These are phyloP conservation scores for Teratosphaeria viscida DNA, from an alignment of 2,329 filamentous ascomycete genomes.

Conservation along the genomic window DNA sequence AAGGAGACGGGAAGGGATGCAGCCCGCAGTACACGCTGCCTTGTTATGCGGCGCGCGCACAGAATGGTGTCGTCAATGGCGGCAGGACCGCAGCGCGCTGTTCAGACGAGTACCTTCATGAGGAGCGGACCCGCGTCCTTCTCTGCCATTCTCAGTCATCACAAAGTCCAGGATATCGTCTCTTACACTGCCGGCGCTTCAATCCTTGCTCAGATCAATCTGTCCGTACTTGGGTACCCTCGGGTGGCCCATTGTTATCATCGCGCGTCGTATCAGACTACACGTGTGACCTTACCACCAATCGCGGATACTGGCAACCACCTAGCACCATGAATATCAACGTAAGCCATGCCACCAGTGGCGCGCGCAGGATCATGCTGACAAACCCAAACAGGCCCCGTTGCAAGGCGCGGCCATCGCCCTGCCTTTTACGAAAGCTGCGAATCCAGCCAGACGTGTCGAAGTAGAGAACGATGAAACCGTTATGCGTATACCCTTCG, in stretches of 20 bases:
- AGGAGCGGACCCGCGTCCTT: not conserved
- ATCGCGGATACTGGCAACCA: not conserved
- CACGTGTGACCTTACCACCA: not conserved
- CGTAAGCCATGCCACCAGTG: not conserved
- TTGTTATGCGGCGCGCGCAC: not conserved
- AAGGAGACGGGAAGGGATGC: not conserved
- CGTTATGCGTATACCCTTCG: constrained; percentile 18
- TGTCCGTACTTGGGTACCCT: not conserved
- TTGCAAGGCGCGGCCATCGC: constrained; percentile 12
- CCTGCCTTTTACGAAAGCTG: constrained; percentile 24
- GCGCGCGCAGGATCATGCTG: not conserved
- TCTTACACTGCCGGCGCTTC: not conserved
- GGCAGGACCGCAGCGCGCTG: not conserved
- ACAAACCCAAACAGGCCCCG: not conserved
- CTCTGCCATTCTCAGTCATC: not conserved
- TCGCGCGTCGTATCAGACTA: not conserved
- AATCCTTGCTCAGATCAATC: not conserved
- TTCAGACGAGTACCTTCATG: not conserved
- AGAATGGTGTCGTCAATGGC: not conserved
- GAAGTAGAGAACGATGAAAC: constrained; percentile 13
- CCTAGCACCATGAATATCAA: not conserved
- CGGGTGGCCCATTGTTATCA: not conserved
- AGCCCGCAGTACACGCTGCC: not conserved
- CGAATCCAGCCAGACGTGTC: constrained; percentile 12
- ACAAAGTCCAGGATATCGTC: not conserved